Percentiles rank a stretch among this genome's conserved stretches.
Evolutionary conservation across 169 alveolate genomes (phyloP).

Genomic region (Blepharisma undulans): DNA sequence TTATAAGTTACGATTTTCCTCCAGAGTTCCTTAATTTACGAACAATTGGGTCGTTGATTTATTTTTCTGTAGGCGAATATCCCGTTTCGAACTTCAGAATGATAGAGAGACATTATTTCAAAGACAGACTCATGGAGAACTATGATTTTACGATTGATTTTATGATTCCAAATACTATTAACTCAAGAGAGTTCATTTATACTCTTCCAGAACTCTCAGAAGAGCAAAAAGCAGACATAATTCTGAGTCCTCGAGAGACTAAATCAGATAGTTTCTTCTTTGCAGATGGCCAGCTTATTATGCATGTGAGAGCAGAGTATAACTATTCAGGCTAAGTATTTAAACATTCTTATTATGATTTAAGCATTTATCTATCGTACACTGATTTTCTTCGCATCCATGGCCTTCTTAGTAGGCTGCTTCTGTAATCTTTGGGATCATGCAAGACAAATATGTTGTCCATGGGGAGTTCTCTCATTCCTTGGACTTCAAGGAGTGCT

Average conservation of each 20-base stretch:
- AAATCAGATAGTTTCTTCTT: conserved; percentile 84
- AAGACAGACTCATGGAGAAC: conserved; percentile 57
- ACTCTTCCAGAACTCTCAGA: conserved; percentile 73
- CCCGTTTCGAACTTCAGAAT: conserved; percentile 73
- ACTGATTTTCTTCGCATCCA: neutral
- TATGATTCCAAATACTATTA: conserved; percentile 82
- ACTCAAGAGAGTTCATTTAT: conserved; percentile 83
- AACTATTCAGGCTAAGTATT: conserved; percentile 6
- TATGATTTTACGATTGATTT: conserved; percentile 83
- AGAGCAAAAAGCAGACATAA: conserved; percentile 69
- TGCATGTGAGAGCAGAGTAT: conserved; percentile 79
- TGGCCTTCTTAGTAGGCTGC: neutral
- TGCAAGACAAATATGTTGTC: neutral
- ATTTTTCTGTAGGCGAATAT: conserved; percentile 73
- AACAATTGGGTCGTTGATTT: conserved; percentile 74
- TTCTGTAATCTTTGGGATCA: neutral
- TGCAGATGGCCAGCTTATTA: conserved; percentile 73
- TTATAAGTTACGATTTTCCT: conserved; percentile 80
- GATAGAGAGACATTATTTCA: conserved; percentile 86
- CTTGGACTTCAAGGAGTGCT: neutral
- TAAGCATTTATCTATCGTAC: neutral
- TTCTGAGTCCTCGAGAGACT: conserved; percentile 77
- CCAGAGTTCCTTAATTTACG: conserved; percentile 79
- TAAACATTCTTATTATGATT: neutral
- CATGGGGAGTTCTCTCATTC: neutral